Conservation (phyloP, 176 grass and related monocot species). For the Rhynchospora breviuscula region DNA sequence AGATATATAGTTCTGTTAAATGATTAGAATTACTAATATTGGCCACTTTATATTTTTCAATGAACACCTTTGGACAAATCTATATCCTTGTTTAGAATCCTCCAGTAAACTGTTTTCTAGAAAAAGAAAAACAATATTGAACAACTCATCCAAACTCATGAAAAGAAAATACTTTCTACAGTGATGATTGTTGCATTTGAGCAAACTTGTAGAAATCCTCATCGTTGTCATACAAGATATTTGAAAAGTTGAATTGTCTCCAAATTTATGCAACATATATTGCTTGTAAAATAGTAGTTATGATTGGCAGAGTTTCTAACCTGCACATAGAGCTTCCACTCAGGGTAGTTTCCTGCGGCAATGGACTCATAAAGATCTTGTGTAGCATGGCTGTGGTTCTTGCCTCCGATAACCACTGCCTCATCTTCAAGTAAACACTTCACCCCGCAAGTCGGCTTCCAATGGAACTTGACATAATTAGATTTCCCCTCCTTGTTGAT, state of each 20-base stretch:
- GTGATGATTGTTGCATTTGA: neutral
- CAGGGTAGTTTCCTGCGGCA: conserved; percentile 54
- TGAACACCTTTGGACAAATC: neutral
- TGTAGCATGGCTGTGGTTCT: conserved; percentile 86
- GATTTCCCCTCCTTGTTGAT: conserved; percentile 44
- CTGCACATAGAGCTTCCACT: conserved; percentile 95
- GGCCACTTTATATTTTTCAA: neutral
- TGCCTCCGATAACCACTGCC: conserved; percentile 48
- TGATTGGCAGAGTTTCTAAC: neutral
- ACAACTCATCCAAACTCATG: neutral
- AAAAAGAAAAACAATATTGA: neutral
- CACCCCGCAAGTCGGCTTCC: conserved; percentile 73
- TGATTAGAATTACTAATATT: neutral
- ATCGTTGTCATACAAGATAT: neutral
- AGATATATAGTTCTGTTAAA: neutral
- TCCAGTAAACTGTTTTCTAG: neutral
- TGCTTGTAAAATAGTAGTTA: neutral
- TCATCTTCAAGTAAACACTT: conserved; percentile 71
- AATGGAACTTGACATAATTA: conserved; percentile 82
- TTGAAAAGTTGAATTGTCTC: neutral
- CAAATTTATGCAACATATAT: neutral
- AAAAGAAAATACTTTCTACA: neutral
- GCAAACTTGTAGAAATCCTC: neutral
- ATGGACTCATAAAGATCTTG: conserved; percentile 93
- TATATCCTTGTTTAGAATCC: neutral